Conservation (phyloP, 495 filamentous ascomycete species). For the Aspergillus nidulans region DNA sequence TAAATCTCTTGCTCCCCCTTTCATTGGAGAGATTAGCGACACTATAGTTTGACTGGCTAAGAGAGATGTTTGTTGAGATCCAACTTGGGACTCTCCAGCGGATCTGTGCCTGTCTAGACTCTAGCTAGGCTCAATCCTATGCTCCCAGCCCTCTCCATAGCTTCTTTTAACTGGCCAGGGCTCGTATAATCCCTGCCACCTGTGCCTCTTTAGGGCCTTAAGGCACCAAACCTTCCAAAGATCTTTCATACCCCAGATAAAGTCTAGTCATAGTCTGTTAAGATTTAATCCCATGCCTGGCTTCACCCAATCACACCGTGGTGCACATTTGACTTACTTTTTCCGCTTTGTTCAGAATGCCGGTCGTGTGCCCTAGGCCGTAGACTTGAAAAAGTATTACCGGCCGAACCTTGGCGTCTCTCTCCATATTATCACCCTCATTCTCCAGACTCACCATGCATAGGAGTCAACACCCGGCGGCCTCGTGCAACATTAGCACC, state of each 20-base stretch:
- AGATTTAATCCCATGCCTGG: neutral
- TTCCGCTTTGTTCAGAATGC: neutral
- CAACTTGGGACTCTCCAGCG: no score
- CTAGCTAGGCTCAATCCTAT: no score
- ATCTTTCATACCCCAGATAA: neutral
- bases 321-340: no score
- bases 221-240: neutral
- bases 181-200: neutral
- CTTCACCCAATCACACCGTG: neutral
- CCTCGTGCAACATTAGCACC: neutral
- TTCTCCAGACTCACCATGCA: neutral
- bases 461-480: neutral
- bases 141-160: no score
- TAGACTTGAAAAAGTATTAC: neutral
- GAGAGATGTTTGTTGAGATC: no score
- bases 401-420: neutral
- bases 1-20: no score
- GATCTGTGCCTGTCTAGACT: no score
- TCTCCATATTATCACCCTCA: neutral
- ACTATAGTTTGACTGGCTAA: no score
- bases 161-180: neutral
- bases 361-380: no score
- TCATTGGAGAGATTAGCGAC: no score
- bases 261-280: conserved; percentile 1
- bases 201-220: no score